phyloP scores from a whole-genome alignment of 257 asterid genomes.

The Solanum bulbocastanum region DNA sequence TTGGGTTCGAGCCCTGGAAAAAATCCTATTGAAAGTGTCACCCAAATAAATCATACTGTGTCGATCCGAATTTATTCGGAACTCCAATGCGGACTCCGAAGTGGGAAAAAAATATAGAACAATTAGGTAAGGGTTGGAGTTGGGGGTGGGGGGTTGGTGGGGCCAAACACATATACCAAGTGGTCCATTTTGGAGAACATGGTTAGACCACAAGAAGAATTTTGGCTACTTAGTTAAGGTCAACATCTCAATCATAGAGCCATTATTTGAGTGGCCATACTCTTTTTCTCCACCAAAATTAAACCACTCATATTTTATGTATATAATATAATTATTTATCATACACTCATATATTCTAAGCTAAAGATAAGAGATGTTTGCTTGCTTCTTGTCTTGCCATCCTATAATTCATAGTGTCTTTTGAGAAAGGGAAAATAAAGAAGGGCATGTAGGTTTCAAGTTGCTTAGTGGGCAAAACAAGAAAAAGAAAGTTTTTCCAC shows the following conservation, averaged over 20 bases:
- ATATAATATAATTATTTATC: neutral
- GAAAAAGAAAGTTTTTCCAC: slow-evolving; percentile 16
- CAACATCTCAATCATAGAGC: slow-evolving; percentile 60
- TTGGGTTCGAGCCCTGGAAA: accelerated
- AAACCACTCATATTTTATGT: slow-evolving; percentile 17
- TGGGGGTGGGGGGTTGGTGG: neutral
- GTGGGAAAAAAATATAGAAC: too few relatives aligned
- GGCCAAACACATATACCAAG: slow-evolving; percentile 24
- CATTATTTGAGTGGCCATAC: slow-evolving; percentile 49
- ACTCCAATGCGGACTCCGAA: neutral
- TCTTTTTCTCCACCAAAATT: slow-evolving; percentile 23
- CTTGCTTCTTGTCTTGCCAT: slow-evolving; percentile 28
- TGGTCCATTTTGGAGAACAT: slow-evolving; percentile 22
- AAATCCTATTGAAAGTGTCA: accelerated
- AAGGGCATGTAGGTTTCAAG: slow-evolving; percentile 12
- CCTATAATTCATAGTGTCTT: slow-evolving; percentile 30
- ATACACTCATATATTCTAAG: neutral
- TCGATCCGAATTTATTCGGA: accelerated
- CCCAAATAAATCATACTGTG: too few relatives aligned
- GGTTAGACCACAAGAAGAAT: slow-evolving; percentile 7
- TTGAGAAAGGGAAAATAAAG: neutral
- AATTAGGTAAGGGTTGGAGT: neutral
- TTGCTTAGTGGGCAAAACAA: slow-evolving; percentile 18
- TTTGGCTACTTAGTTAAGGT: slow-evolving; percentile 37
- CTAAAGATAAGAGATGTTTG: slow-evolving; percentile 29